These are phyloP conservation scores for Phylloporus sp. DNA, from an alignment of 768 basidiomycete species.

Conservation along the genomic window DNA sequence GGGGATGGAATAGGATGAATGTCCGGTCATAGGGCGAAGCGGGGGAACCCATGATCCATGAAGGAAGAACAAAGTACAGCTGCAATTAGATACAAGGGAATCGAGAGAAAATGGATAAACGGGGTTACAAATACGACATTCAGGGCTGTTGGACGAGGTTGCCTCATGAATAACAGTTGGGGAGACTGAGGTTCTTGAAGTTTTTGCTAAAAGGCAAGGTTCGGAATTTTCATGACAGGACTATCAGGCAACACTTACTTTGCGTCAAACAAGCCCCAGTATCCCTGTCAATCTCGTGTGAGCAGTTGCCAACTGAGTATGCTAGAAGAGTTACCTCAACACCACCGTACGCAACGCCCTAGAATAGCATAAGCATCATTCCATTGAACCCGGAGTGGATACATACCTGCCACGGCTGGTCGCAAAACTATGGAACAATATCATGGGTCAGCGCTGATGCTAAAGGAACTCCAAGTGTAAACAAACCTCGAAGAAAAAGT, in stretches of 20 bases:
- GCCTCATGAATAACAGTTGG: slow-evolving; percentile 41
- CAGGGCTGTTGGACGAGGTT: not conserved
- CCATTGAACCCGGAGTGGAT: not conserved
- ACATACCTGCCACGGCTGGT: slow-evolving; percentile 78
- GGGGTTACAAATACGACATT: slow-evolving; percentile 7
- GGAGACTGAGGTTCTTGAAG: slow-evolving; percentile 69
- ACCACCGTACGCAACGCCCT: slow-evolving; percentile 69
- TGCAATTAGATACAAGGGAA: slow-evolving; percentile 16
- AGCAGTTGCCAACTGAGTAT: slow-evolving; percentile 5
- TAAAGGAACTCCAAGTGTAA: not conserved
- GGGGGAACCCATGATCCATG: slow-evolving; percentile 1
- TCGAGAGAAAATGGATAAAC: not conserved
- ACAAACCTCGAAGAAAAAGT: slow-evolving; percentile 81
- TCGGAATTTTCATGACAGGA: slow-evolving; percentile 21
- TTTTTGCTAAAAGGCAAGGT: slow-evolving; percentile 45
- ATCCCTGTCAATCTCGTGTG: slow-evolving; percentile 31
- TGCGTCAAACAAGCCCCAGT: slow-evolving; percentile 65
- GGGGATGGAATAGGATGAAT: not conserved
- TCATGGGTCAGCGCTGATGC: not conserved
- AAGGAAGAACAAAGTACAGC: slow-evolving; percentile 15
- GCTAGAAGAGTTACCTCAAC: slow-evolving; percentile 50
- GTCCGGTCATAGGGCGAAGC: not conserved
- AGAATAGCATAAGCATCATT: slow-evolving; percentile 12
- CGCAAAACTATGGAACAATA: slow-evolving; percentile 47
- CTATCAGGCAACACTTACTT: slow-evolving; percentile 38